phyloP scores from a whole-genome alignment of 129 eudicot genomes.

The Lonicera japonica region DNA sequence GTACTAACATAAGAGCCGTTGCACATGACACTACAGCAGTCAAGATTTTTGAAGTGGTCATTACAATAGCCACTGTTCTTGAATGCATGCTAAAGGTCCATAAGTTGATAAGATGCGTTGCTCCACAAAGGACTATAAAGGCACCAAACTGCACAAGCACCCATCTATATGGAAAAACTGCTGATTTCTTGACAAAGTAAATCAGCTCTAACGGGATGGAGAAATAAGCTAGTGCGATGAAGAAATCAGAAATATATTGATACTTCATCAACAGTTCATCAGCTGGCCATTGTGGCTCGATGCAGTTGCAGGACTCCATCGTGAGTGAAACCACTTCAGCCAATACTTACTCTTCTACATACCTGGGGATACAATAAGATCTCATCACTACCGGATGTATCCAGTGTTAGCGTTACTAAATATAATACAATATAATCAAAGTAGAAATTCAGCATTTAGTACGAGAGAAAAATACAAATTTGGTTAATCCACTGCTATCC shows the following conservation, averaged over 20 bases:
- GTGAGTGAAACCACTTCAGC: conserved; percentile 18
- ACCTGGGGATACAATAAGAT: conserved; percentile 21
- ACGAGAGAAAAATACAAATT: background rate
- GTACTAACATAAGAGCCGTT: conserved; percentile 90
- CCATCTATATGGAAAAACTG: conserved; percentile 88
- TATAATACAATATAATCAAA: background rate
- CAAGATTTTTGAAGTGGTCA: conserved; percentile 73
- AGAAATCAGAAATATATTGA: conserved; percentile 91
- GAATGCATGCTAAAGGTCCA: conserved; percentile 80
- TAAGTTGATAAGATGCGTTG: conserved; percentile 80
- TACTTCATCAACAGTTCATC: conserved; percentile 86
- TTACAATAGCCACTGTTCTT: conserved; percentile 74
- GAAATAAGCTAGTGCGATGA: conserved; percentile 90
- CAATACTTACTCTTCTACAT: conserved; percentile 16
- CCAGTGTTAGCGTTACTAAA: background rate
- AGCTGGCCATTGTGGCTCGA: conserved; percentile 93
- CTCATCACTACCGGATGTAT: background rate
- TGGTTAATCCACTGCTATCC: background rate
- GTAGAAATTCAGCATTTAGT: background rate
- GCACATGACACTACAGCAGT: conserved; percentile 91
- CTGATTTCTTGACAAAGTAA: conserved; percentile 88
- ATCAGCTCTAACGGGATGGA: conserved; percentile 90
- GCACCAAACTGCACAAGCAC: conserved; percentile 98
- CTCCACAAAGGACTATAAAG: conserved; percentile 91
- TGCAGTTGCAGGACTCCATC: conserved; percentile 89